Evolutionary conservation across 2,329 filamentous ascomycete genomes (phyloP).

Genomic region (Colletotrichum endophyticum): DNA sequence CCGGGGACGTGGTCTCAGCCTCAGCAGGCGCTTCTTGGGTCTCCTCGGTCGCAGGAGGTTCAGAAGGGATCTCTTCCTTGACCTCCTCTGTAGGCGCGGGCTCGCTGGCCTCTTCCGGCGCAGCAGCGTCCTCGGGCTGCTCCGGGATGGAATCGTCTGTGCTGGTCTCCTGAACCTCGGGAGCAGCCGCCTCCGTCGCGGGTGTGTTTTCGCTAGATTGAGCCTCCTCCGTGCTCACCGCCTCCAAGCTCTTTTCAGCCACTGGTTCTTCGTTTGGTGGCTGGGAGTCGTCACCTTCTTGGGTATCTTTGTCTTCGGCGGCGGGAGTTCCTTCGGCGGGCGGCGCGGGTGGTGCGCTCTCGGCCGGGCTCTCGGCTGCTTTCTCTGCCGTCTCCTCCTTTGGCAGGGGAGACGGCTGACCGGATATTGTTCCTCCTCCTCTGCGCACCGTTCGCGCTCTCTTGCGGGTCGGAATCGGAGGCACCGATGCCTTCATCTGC

Average conservation of each 20-base stretch:
- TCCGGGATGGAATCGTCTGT: background rate
- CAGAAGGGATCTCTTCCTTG: background rate
- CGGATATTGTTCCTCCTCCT: background rate
- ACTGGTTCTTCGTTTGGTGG: conserved; percentile 14
- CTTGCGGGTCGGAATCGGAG: conserved; percentile 27
- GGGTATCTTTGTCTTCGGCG: background rate
- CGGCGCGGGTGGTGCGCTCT: background rate
- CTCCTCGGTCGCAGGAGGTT: background rate
- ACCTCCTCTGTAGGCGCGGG: background rate
- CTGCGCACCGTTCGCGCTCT: conserved; percentile 9
- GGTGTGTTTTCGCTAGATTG: background rate
- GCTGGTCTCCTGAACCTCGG: background rate
- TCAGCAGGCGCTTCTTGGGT: background rate
- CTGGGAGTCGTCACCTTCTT: conserved; percentile 17
- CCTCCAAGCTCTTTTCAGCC: conserved; percentile 16
- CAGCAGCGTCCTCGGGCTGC: background rate
- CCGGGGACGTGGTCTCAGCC: background rate
- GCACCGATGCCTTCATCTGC: conserved; percentile 37
- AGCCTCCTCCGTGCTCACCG: background rate
- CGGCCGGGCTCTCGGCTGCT: background rate
- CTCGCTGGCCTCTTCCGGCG: background rate
- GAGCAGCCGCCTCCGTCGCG: background rate
- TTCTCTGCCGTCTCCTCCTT: background rate
- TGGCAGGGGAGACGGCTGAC: conserved; percentile 4
- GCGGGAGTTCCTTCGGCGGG: background rate